Evolutionary conservation across 208 protist species (phyloP).

Genomic region (Leishmania amazonensis): DNA sequence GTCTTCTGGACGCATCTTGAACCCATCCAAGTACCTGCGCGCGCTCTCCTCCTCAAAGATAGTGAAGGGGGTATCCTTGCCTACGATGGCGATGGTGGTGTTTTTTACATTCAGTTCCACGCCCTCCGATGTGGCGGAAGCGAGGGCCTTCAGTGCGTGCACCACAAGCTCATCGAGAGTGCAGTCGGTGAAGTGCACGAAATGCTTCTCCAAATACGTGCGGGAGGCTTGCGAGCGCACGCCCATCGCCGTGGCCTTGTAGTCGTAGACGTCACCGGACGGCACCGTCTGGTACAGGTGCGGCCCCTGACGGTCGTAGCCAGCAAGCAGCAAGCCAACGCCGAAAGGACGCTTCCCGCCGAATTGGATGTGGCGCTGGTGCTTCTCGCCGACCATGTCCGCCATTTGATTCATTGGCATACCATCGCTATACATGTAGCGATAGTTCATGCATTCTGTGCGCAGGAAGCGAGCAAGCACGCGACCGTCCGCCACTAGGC

Average conservation of each 20-base stretch:
- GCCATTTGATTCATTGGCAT: slow-evolving; percentile 80
- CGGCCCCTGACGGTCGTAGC: slow-evolving; percentile 92
- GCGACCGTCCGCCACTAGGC: slow-evolving; percentile 97
- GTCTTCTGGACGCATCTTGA: slow-evolving; percentile 79
- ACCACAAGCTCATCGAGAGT: slow-evolving; percentile 90
- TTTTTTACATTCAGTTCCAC: slow-evolving; percentile 94
- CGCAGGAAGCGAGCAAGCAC: slow-evolving; percentile 95
- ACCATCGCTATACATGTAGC: slow-evolving; percentile 90
- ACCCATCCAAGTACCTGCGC: slow-evolving; percentile 85
- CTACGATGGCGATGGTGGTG: slow-evolving; percentile 92
- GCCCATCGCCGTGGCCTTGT: slow-evolving; percentile 98
- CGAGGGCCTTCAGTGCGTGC: slow-evolving; percentile 94
- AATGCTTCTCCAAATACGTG: slow-evolving; percentile 99
- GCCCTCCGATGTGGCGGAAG: slow-evolving; percentile 89
- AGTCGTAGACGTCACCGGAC: slow-evolving; percentile 98
- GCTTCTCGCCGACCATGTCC: slow-evolving; percentile 91
- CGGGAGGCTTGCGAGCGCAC: slow-evolving; percentile 97
- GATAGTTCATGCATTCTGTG: slow-evolving; percentile 97
- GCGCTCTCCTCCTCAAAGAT: slow-evolving; percentile 86
- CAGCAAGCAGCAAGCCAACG: slow-evolving; percentile 98
- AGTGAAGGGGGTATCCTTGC: slow-evolving; percentile 85
- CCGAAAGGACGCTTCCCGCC: slow-evolving; percentile 97
- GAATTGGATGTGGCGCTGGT: slow-evolving; percentile 98
- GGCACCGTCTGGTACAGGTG: slow-evolving; percentile 97
- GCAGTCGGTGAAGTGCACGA: slow-evolving; percentile 89